phyloP scores from a whole-genome alignment of 805 yeast species.

The Wickerhamia fluorescens region DNA sequence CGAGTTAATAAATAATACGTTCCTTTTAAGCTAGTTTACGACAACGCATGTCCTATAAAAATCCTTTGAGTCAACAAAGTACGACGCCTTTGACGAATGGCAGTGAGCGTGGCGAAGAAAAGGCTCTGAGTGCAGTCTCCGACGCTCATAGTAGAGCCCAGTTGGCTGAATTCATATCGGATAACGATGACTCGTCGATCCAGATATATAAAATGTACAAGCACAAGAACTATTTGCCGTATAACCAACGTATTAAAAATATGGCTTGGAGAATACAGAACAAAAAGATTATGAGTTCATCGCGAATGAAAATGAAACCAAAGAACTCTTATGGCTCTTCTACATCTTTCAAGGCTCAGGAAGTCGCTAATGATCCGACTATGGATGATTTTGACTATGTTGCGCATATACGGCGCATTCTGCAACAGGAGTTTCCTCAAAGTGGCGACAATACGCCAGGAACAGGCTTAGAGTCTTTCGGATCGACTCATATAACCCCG shows the following conservation, averaged over 20 bases:
- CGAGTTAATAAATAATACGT: too few species aligned
- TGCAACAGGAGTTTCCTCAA: slow-evolving; percentile 28
- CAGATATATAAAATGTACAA: slow-evolving; percentile 36
- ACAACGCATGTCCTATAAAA: too few species aligned
- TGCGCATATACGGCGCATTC: slow-evolving; percentile 36
- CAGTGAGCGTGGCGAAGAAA: too few species aligned
- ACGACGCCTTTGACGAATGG: too few species aligned
- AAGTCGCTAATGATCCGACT: slow-evolving; percentile 17
- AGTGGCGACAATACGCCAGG: too few species aligned
- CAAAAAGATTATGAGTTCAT: slow-evolving; percentile 16
- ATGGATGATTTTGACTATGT: slow-evolving; percentile 40
- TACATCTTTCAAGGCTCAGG: too few species aligned
- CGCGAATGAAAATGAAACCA: not conserved
- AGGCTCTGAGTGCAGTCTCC: too few species aligned
- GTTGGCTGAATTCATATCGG: slow-evolving; percentile 16
- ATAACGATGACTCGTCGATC: slow-evolving; percentile 29
- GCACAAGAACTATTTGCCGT: slow-evolving; percentile 35
- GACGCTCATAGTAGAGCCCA: too few species aligned
- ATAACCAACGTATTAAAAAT: slow-evolving; percentile 34
- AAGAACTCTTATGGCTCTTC: not conserved
- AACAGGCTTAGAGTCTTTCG: too few species aligned
- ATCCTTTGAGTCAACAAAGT: too few species aligned
- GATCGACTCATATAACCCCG: too few species aligned
- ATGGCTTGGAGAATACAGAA: slow-evolving; percentile 42
- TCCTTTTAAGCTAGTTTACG: too few species aligned